Evolutionary conservation across 768 basidiomycete genomes (phyloP), one percentile per base, ranked within the genome.

Genomic region (Termitomyces sp.): DNA sequence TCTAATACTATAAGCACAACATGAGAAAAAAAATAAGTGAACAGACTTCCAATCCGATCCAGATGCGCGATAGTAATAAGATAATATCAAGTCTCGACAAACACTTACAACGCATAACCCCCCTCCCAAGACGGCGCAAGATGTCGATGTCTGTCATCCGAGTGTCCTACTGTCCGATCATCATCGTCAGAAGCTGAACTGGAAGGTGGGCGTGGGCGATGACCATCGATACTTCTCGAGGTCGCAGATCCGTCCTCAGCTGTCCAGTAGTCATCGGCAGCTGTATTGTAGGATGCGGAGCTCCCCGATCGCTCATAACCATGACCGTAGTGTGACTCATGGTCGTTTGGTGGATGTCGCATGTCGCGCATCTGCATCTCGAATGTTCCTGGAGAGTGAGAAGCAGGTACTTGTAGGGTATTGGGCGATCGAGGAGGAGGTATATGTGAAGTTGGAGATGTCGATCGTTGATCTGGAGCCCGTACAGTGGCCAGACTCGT

Each of bases 271-370:
- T 74, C 78, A 30, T 79, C 78, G 16, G 66, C 68, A n/a, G 74
- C 79, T 39, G 80, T 77, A 39, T 71, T 69, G 61, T 70, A 79
- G 52, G 78, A 76, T 16, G 73, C 72, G 37, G 71, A 69, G 54
- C 74, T 80, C 17, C 67, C 68, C 25, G 76, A 68, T 40, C 73
- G 65, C 60, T 69, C 67, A 47, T 63, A 61, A 12, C 50, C 55
- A 46, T 65, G 60, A 6, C 60, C 56, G 27, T 63, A 32, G 8
- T 41, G 55, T 5, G 57, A 42, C 12, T 58, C 60, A 39, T 57
- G 45, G 39, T 61, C 63, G 47, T 59, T 59, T 19, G 68, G 66
- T 41, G 71, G 67, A 63, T 65, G 71, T 54, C 72, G 67, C 14
- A 14, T 42, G 12, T 51, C 25, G 17, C 54, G 60, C 45, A 44